These are phyloP conservation scores for Dipteronia sinensis DNA, from an alignment of 345 rosid genomes.

Conservation along the genomic window DNA sequence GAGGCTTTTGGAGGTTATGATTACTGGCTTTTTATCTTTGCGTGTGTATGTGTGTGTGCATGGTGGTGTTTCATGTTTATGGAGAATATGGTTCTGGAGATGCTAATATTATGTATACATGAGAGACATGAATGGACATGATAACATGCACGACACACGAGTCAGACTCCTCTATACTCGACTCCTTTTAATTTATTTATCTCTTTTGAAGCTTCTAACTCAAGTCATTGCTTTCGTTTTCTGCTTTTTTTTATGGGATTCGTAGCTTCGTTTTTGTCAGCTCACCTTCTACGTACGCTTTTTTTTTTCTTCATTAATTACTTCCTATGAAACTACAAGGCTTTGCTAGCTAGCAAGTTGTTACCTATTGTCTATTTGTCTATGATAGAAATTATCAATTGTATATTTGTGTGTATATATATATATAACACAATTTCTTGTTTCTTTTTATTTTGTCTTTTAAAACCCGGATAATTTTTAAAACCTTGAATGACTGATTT, in stretches of 20 bases:
- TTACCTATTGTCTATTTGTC: background rate
- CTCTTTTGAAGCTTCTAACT: constrained; percentile 35
- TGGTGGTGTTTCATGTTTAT: background rate
- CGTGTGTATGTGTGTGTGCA: constrained; percentile 48
- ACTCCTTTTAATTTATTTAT: constrained; percentile 7
- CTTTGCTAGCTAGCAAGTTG: background rate
- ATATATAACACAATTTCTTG: too few species aligned
- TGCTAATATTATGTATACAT: background rate
- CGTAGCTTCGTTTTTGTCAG: constrained; percentile 16
- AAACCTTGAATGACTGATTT: too few species aligned
- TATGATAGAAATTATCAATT: too few species aligned
- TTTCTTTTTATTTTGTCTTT: too few species aligned
- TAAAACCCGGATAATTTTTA: too few species aligned
- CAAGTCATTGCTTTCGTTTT: constrained; percentile 34
- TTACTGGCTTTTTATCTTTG: constrained; percentile 57
- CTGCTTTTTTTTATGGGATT: constrained; percentile 30
- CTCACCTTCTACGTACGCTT: background rate
- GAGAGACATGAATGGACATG: constrained; percentile 24
- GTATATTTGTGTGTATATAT: too few species aligned
- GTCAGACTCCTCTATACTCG: constrained; percentile 20
- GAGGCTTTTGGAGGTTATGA: constrained; percentile 59
- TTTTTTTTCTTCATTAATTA: background rate
- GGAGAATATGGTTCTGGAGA: too few species aligned
- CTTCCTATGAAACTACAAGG: background rate
- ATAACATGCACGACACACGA: constrained; percentile 23